A percentile compares a stretch with the other conserved stretches of the same genome.
phyloP scores from a whole-genome alignment of 1,284 basidiomycete genomes.

The Tilletia caries region DNA sequence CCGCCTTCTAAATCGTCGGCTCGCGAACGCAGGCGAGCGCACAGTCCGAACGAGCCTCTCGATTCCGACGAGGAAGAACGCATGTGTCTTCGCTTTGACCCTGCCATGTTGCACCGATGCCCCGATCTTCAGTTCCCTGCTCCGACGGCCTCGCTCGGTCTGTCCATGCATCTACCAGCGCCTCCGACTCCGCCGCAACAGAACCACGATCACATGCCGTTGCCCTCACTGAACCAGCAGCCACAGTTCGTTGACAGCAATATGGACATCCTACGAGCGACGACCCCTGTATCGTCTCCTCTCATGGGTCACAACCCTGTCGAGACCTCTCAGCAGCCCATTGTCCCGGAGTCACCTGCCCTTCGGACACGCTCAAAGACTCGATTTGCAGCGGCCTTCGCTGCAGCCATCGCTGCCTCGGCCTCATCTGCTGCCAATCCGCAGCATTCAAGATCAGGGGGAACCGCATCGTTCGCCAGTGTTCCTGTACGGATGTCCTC shows the following conservation, averaged over 20 bases:
- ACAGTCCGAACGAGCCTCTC: conserved; percentile 8
- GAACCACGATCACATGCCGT: no score
- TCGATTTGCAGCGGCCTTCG: background rate
- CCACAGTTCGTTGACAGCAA: background rate
- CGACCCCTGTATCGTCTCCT: background rate
- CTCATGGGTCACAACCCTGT: no score
- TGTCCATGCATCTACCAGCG: background rate
- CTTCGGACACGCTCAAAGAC: conserved; percentile 7
- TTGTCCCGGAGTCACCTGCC: background rate
- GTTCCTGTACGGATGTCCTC: conserved; percentile 11
- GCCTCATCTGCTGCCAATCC: background rate
- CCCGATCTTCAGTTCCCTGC: background rate
- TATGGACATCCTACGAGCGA: background rate
- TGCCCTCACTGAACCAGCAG: background rate
- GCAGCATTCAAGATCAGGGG: background rate
- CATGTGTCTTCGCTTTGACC: conserved; percentile 8
- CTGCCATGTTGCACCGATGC: conserved; percentile 3
- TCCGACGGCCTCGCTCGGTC: background rate
- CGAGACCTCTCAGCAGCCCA: no score
- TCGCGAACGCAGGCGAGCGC: background rate
- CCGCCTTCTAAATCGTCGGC: background rate
- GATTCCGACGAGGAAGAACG: conserved; percentile 10
- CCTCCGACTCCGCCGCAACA: no score
- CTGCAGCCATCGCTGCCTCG: background rate
- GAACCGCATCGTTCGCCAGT: background rate